Percentiles rank a stretch among this genome's conserved stretches.
These are phyloP conservation scores for Penicillium silybi DNA, from an alignment of 495 filamentous ascomycete species.

Conservation along the genomic window DNA sequence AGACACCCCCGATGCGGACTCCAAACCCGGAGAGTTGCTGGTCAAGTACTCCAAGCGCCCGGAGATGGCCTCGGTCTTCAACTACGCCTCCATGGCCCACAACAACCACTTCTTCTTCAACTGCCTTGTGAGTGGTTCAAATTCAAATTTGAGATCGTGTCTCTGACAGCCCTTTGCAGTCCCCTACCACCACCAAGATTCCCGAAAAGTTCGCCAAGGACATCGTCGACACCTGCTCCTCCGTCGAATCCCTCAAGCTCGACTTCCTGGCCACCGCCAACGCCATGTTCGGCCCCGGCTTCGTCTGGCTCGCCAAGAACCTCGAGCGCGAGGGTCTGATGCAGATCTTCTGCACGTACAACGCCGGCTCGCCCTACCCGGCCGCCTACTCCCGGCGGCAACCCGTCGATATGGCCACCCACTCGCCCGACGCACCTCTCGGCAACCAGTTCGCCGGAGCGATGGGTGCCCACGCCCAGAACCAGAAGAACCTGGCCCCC, in stretches of 20 bases:
- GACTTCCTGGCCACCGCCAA: conserved; percentile 78
- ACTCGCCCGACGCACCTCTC: conserved; percentile 33
- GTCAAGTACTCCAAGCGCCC: conserved; percentile 75
- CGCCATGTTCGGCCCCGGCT: conserved; percentile 95
- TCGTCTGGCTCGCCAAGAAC: conserved; percentile 84
- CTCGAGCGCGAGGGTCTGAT: conserved; percentile 48
- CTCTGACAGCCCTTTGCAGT: conserved; percentile 19
- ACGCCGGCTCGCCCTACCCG: conserved; percentile 84
- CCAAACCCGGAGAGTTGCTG: conserved; percentile 61
- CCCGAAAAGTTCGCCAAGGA: conserved; percentile 43
- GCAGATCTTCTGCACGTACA: conserved; percentile 82
- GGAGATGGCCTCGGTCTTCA: conserved; percentile 74
- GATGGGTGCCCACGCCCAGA: conserved; percentile 44
- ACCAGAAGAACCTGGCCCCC: conserved; percentile 50
- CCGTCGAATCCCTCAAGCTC: conserved; percentile 70
- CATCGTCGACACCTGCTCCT: conserved; percentile 68
- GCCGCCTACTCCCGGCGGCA: conserved; percentile 80
- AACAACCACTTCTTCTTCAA: conserved; percentile 98
- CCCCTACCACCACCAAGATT: conserved; percentile 47
- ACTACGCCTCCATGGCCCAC: conserved; percentile 90
- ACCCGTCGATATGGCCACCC: conserved; percentile 73
- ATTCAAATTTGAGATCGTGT: background rate
- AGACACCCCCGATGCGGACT: conserved; percentile 56
- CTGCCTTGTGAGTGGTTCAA: conserved; percentile 44
- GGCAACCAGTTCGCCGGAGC: conserved; percentile 47